These are phyloP conservation scores for Notholithocarpus densiflorus DNA, from an alignment of 306 rosid genomes.

Conservation along the genomic window DNA sequence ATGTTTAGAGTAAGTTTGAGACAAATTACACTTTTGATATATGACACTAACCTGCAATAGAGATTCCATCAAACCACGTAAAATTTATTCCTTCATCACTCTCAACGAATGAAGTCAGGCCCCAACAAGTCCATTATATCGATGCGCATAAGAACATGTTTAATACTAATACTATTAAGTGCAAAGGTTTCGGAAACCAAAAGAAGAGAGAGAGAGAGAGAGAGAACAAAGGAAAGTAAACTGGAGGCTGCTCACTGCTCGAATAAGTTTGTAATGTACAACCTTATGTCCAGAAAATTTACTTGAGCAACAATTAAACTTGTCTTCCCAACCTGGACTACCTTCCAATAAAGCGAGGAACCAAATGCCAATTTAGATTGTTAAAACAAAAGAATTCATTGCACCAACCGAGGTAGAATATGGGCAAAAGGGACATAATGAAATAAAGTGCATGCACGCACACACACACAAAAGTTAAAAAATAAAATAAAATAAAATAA, in stretches of 20 bases:
- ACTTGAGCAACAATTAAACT: constrained; percentile 81
- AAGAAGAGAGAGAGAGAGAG: neutral
- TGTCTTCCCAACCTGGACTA: constrained; percentile 97
- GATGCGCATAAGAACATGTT: constrained; percentile 52
- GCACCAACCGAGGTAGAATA: neutral
- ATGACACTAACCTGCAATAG: constrained; percentile 67
- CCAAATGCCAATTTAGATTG: constrained; percentile 17
- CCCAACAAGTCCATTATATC: constrained; percentile 96
- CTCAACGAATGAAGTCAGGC: constrained; percentile 83
- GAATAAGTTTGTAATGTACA: constrained; percentile 76
- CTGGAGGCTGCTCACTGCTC: constrained; percentile 61
- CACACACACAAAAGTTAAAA: neutral
- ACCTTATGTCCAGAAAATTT: constrained; percentile 75
- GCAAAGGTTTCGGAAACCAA: neutral
- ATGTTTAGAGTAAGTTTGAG: constrained; percentile 14
- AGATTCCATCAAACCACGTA: constrained; percentile 96
- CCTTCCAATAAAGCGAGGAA: constrained; percentile 48
- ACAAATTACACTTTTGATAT: neutral
- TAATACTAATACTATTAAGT: neutral
- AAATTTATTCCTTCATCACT: constrained; percentile 81
- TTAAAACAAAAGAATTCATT: neutral
- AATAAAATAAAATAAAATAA: no score
- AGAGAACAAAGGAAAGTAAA: neutral
- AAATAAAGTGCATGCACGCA: neutral
- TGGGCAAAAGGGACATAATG: neutral